A percentile compares a stretch with the other conserved stretches of the same genome.
Evolutionary conservation across 139 green algal genomes (phyloP).

Genomic region (Spirogloea muscicola): DNA sequence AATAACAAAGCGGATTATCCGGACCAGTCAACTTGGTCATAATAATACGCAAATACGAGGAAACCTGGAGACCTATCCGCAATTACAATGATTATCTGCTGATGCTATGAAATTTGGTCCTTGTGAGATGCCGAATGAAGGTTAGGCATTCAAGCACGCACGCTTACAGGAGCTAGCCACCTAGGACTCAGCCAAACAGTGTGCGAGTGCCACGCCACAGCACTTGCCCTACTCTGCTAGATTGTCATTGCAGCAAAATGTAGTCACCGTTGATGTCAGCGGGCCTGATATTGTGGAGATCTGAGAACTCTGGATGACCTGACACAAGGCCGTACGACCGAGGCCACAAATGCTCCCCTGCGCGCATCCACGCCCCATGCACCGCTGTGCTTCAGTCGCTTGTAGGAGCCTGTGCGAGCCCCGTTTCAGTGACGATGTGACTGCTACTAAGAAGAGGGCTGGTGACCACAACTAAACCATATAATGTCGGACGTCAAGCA

Average conservation of each 20-base stretch:
- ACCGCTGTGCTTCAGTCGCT: not conserved
- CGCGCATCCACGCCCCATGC: not conserved
- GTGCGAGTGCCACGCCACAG: too few species aligned
- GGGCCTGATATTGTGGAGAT: constrained; percentile 36
- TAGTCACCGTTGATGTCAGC: constrained; percentile 35
- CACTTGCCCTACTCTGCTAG: too few species aligned
- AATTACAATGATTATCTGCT: too few species aligned
- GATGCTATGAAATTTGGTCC: too few species aligned
- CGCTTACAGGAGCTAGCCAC: too few species aligned
- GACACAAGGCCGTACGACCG: constrained; percentile 22
- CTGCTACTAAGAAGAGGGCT: constrained; percentile 1
- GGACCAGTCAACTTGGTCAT: not conserved
- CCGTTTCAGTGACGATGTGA: not conserved
- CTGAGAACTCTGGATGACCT: constrained; percentile 14
- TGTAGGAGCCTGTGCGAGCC: not conserved
- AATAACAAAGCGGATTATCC: not conserved
- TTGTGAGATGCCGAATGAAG: too few species aligned
- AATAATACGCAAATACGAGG: not conserved
- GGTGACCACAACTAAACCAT: not conserved
- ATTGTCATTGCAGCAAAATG: too few species aligned
- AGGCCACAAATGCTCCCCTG: constrained; percentile 39
- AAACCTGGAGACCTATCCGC: too few species aligned
- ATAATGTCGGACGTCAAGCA: not conserved
- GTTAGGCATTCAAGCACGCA: too few species aligned
- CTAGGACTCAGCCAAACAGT: too few species aligned